These are phyloP conservation scores for Claviceps sp. DNA, from an alignment of 2,329 filamentous ascomycete species.

Conservation along the genomic window DNA sequence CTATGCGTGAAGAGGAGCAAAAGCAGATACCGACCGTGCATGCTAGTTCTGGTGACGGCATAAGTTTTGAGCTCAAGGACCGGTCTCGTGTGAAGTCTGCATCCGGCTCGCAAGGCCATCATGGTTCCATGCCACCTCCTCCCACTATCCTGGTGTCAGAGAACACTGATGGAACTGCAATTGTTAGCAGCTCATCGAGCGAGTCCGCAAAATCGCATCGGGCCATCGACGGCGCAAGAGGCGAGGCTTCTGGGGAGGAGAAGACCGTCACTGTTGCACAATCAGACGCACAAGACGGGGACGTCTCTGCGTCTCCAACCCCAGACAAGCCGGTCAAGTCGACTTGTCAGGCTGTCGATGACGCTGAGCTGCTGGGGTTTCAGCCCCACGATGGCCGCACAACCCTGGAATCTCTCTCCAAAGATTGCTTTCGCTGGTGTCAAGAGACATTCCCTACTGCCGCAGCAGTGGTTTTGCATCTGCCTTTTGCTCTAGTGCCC, in stretches of 20 bases:
- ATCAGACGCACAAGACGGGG: not conserved
- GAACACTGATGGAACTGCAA: slow-evolving; percentile 6
- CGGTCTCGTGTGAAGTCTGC: not conserved
- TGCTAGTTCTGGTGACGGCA: not conserved
- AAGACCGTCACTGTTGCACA: not conserved
- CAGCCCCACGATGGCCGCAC: slow-evolving; percentile 11
- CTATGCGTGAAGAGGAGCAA: slow-evolving; percentile 7
- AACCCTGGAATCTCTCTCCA: slow-evolving; percentile 39
- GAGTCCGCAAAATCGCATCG: slow-evolving; percentile 1
- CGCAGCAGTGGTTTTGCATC: slow-evolving; percentile 48
- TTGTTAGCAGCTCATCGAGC: slow-evolving; percentile 3
- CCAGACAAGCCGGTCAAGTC: not conserved
- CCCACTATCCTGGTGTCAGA: slow-evolving; percentile 10
- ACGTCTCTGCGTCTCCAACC: not conserved
- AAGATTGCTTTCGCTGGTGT: slow-evolving; percentile 38
- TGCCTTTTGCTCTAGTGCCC: slow-evolving; percentile 55
- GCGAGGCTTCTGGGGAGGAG: not conserved
- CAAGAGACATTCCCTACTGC: slow-evolving; percentile 61
- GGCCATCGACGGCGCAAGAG: not conserved
- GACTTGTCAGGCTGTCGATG: not conserved
- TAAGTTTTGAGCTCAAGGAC: slow-evolving; percentile 1
- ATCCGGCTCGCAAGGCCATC: not conserved
- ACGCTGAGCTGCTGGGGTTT: slow-evolving; percentile 2
- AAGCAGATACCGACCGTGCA: not conserved
- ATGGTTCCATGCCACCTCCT: not conserved